phyloP scores from a whole-genome alignment of 768 basidiomycete species.

The Sporobolomyces pararoseus region DNA sequence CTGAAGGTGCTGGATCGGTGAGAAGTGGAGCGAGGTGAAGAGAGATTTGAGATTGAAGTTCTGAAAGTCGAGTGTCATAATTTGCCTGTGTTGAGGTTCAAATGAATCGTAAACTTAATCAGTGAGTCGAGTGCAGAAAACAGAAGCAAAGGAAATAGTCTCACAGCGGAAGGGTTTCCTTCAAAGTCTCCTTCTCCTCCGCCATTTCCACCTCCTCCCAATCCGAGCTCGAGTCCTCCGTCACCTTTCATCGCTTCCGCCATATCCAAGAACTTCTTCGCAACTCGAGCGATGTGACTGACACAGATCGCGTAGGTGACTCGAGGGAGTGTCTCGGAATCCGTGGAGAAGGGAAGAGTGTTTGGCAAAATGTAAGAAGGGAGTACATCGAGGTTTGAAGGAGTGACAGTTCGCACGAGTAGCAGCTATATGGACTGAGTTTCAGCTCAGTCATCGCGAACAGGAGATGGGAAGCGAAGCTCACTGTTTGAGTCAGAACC shows the following conservation, averaged over 20 bases:
- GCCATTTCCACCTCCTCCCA: constrained; percentile 71
- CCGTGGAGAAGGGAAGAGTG: constrained; percentile 72
- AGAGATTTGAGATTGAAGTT: constrained; percentile 77
- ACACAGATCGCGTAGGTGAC: constrained; percentile 78
- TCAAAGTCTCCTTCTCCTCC: constrained; percentile 64
- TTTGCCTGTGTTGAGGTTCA: constrained; percentile 61
- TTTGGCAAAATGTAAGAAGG: constrained; percentile 95
- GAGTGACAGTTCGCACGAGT: constrained; percentile 48
- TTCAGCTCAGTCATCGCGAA: not conserved
- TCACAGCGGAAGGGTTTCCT: constrained; percentile 49
- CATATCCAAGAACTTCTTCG: constrained; percentile 85
- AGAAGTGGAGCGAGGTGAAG: constrained; percentile 81
- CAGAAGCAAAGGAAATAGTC: not conserved
- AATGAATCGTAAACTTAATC: not conserved
- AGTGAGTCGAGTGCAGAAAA: too few relatives aligned
- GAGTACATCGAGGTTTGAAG: constrained; percentile 62
- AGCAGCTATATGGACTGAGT: constrained; percentile 46
- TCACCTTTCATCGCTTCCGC: constrained; percentile 76
- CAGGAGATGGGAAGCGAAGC: constrained; percentile 47
- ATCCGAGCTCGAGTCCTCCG: not conserved
- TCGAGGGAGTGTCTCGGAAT: constrained; percentile 78
- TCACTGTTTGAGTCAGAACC: constrained; percentile 75
- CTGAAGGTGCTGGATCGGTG: constrained; percentile 80
- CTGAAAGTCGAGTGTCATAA: constrained; percentile 79
- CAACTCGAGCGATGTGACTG: constrained; percentile 76